phyloP scores from a whole-genome alignment of 495 filamentous ascomycete genomes.

The Penicillium fimorum region DNA sequence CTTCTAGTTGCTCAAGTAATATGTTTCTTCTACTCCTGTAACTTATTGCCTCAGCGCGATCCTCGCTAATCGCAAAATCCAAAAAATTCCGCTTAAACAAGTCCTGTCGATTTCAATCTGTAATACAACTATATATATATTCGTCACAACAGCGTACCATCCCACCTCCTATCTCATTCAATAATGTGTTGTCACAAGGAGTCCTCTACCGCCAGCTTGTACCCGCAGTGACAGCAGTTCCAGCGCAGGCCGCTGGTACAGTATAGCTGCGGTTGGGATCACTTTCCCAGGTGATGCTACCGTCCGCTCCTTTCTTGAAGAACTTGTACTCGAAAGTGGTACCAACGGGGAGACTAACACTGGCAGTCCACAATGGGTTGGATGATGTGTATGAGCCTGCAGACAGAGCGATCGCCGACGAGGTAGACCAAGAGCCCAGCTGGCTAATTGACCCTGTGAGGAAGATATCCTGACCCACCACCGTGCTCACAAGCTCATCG shows the following conservation, averaged over 20 bases:
- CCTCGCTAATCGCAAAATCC: not conserved
- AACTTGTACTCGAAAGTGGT: constrained; percentile 63
- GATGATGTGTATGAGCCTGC: constrained; percentile 49
- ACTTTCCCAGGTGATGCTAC: constrained; percentile 57
- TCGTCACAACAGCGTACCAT: not conserved
- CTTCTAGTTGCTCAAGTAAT: not conserved
- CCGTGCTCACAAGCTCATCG: constrained; percentile 7
- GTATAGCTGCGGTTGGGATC: constrained; percentile 58
- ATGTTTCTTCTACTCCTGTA: not conserved
- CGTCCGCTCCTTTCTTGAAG: constrained; percentile 52
- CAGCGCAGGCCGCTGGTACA: constrained; percentile 42
- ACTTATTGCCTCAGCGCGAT: not conserved
- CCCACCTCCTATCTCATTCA: not conserved
- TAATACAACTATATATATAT: not conserved
- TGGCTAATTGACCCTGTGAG: constrained; percentile 50
- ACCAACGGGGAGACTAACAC: constrained; percentile 48
- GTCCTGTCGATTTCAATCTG: not conserved
- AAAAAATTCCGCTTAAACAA: not conserved
- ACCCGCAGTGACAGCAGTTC: not conserved
- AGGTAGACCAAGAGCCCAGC: constrained; percentile 55
- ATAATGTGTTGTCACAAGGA: not conserved
- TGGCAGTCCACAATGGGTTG: constrained; percentile 55
- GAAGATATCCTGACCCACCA: constrained; percentile 35
- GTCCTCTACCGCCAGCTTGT: not conserved
- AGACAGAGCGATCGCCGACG: constrained; percentile 46